Evolutionary conservation across 208 protist species (phyloP).

Genomic region (Lotmaria passim): DNA sequence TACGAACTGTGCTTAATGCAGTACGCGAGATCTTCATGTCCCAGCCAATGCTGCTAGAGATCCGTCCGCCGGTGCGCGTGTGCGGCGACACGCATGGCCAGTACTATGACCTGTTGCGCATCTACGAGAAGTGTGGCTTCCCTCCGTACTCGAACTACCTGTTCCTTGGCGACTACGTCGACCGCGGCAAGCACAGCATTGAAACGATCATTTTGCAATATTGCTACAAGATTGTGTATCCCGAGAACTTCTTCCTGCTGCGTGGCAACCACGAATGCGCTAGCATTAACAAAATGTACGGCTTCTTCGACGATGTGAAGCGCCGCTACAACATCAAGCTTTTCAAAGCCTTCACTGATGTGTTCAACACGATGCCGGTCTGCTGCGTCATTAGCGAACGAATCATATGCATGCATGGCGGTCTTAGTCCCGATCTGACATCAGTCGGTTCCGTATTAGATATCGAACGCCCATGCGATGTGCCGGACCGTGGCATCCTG

Average conservation of each 20-base stretch:
- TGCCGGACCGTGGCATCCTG: slow-evolving; percentile 99
- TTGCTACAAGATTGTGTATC: slow-evolving; percentile 97
- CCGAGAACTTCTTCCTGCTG: slow-evolving; percentile 98
- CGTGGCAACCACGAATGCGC: slow-evolving; percentile 99
- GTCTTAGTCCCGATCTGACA: slow-evolving; percentile 97
- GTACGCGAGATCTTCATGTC: slow-evolving; percentile 90
- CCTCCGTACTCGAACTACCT: slow-evolving; percentile 99
- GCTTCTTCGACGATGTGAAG: slow-evolving; percentile 99
- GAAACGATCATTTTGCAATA: slow-evolving; percentile 93
- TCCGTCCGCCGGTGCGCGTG: slow-evolving; percentile 85
- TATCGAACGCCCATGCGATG: slow-evolving; percentile 97
- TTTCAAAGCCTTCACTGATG: slow-evolving; percentile 99
- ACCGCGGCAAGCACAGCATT: slow-evolving; percentile 97
- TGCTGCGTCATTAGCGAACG: slow-evolving; percentile 99
- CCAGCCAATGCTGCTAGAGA: slow-evolving; percentile 92
- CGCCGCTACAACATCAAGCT: slow-evolving; percentile 95
- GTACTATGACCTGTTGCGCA: slow-evolving; percentile 98
- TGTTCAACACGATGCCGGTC: slow-evolving; percentile 99
- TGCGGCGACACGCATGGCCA: slow-evolving; percentile 99
- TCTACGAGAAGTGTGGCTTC: slow-evolving; percentile 99
- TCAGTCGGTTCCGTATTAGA: slow-evolving; percentile 94
- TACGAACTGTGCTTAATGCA: slow-evolving; percentile 55
- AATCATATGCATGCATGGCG: slow-evolving; percentile 99
- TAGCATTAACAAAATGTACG: slow-evolving; percentile 98
- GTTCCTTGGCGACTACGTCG: slow-evolving; percentile 99